Base-by-base conservation (phyloP, 2,329 filamentous ascomycete species). In the Stemphylium vesicarium region DNA sequence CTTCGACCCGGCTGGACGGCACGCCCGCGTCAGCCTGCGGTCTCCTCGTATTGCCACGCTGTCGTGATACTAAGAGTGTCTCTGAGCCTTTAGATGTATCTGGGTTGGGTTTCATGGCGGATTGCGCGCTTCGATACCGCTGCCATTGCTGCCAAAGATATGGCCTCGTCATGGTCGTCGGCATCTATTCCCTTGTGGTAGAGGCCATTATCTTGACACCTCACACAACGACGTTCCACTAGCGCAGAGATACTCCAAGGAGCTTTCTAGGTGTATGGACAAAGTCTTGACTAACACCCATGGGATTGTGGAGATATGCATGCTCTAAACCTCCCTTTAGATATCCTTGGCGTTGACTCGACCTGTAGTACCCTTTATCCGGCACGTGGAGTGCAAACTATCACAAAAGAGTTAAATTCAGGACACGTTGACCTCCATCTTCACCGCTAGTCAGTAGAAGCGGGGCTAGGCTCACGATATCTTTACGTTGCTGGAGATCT, bases 1-100 rank as follows among this genome's bases (percentile, higher is more conserved):
- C 57, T 63, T 60, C 29, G 18, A 46, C 56, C 53, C 59, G 42
- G 41, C 47, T 37, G 40, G 46, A 54, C 53, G 62, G 59, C 49
- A 41, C 40, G 47, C 49, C 62, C 62, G 48, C 51, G 49, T 48
- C 16, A 22, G 4, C 39, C 50, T 61, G 53, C 46, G 36, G 49
- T 44, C 53, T 50, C 36, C 46, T 40, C 53, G 40, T 54, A 40
- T 50, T 22, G 10, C 43, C 45, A 56, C 41, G 39, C 46, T 57
- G 55, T 44, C 53, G 59, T 60, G 22, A 44, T 43, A 22, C 33
- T 5, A 3, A 15, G 18, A 7, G 6, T 50, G 44, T 35, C 13
- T 43, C 52, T 53, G 50, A 22, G 26, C 22, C n/a, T 37, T n/a
- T 13, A 31, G 6, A 24, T 51, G 32, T 38, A 32, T 22, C 22